Base-by-base conservation (phyloP, 768 basidiomycete species). In the Cystofilobasidium capitatum region DNA sequence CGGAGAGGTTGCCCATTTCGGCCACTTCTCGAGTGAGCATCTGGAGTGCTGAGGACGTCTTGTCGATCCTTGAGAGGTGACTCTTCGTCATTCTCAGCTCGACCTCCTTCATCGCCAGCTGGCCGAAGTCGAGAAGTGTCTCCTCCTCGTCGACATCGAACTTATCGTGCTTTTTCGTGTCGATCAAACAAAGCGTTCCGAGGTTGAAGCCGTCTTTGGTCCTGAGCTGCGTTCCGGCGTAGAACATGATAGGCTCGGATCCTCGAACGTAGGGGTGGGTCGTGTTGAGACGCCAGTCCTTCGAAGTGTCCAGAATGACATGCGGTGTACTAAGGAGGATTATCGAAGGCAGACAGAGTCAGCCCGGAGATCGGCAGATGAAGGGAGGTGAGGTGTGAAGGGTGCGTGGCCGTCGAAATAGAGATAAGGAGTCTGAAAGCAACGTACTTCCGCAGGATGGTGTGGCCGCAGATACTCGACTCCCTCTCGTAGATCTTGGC, bases 11-110 rank as follows among this genome's bases (percentile, higher is more conserved):
- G 75, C 93, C 91, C 70, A 92, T 88, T 74, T 94, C 91, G 35
- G 94, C 82, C 73, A 91, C 93, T 76, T 96, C 92, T 26, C 92
- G 84, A 64, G 88, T 92, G 74, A 96, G 59, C 14, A 20, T 29
- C 39, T 31, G 39, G 20, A 61, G 26, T 29, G 59, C 59, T 24
- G 17, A 24, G 22, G 29, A 45, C 44, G 36, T 39, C 31, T 44
- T n/a, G 39, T 39, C 26, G 31, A 61, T 44, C 13, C 59, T 20
- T 8, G 59, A 24, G 20, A 61, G 39, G 44, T 61, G 59, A 20
- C 29, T 39, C 1, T 29, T 16, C 16, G 44, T 42, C 39, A 61
- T 40, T 14, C 59, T 13, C 16, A 42, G 59, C 29, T 61, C 59
- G 40, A 61, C 20, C 59, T 61, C 59, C 59, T 61, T 29, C 59